Conservation (phyloP, 305 asterid species). For the Solanum hybrid region DNA sequence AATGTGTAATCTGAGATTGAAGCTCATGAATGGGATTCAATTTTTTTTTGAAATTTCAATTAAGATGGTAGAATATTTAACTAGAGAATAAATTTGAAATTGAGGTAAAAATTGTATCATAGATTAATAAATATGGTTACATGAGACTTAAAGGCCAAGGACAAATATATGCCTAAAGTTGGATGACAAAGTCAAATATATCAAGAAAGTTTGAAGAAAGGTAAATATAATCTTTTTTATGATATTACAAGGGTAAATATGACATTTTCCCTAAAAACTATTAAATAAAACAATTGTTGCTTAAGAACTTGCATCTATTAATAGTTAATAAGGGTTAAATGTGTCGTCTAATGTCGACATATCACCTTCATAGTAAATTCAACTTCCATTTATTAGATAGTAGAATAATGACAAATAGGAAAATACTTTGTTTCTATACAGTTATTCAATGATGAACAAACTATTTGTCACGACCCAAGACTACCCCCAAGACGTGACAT, state of each 20-base stretch:
- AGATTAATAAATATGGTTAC: background rate
- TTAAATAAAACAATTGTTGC: background rate
- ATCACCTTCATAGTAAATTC: background rate
- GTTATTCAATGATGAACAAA: background rate
- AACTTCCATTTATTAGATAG: background rate
- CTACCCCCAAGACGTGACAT: background rate
- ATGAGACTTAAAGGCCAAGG: background rate
- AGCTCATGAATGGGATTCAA: background rate
- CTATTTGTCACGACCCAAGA: background rate
- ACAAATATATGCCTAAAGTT: background rate
- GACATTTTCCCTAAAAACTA: background rate
- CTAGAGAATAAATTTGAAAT: no score
- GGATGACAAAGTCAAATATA: background rate
- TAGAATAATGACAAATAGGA: background rate
- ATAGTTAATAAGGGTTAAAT: background rate
- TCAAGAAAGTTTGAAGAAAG: background rate
- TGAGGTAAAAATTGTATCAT: background rate
- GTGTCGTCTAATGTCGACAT: background rate
- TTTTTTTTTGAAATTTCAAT: background rate
- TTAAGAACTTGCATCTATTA: background rate
- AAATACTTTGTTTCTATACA: background rate
- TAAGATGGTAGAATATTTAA: background rate
- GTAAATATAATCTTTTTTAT: no score
- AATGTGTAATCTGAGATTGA: background rate
- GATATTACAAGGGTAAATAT: background rate